Base-by-base conservation (phyloP, 1,284 basidiomycete genomes). In the Apiotrichum sp. region DNA sequence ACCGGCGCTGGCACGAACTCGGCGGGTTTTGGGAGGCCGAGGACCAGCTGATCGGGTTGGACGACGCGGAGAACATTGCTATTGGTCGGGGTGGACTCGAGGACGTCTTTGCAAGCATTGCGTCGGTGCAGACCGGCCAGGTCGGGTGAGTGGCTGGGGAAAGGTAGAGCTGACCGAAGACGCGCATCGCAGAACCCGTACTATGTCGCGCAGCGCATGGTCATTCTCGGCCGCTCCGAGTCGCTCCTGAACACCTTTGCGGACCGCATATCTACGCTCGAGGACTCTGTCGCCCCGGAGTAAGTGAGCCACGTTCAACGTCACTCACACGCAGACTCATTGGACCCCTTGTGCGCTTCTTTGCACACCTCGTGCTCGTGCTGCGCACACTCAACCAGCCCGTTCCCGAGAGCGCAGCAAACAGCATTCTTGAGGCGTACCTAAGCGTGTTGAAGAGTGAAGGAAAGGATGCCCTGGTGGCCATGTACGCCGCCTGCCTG, bases 291-390 rank as follows among this genome's bases (percentile, higher is more conserved):
- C 78, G 82, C 50, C 3, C 71, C 82, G 41, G 86, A 89, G 88
- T 90, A 65, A 58, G 86, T 76, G 8, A 0, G 8, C 6, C 36
- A 3, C n/a, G n/a, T n/a, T n/a, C n/a, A 13, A 38, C 36, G 1
- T 22, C 22, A 29, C 46, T 44, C 16, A 22, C 49, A 41, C n/a
- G 22, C 13, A 40, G 35, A 7, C 52, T 56, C 36, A 60, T 76
- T 29, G 65, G 70, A 3, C 78, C 79, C 11, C 68, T 82, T 16
- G 64, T 82, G 32, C 88, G 93, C 31, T 98, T 99, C 80, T 97
- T 96, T 69, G 86, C 93, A 0, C 95, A 98, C 68, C 79, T 98
- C n/a, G 90, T 91, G 60, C 84, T 98, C 16, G 93, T 88, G 74
- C 80, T 97, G 2, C 86, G 88, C 54, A 82, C 92, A 73, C 86